Base-by-base conservation (phyloP, 257 asterid genomes). In the Avicennia marina region DNA sequence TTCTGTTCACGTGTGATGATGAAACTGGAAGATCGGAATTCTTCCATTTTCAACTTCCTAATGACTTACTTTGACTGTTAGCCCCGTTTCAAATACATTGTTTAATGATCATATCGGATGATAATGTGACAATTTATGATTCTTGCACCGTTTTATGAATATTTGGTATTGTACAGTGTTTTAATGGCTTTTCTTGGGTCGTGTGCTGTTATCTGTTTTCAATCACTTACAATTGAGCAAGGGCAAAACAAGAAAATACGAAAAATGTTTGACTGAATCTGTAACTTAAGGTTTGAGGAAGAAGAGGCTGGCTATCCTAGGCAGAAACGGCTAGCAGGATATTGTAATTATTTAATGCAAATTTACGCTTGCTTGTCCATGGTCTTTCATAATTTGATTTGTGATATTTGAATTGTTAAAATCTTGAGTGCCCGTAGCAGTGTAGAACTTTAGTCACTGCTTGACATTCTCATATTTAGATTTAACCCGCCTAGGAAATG, bases 271-370 rank as follows among this genome's bases (percentile, higher is more conserved):
- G 26, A 57, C 53, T 16, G 32, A 22, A 22, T 27, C 21, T 53
- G 57, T 25, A 27, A 44, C 54, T 64, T 67, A 69, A 91, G 98
- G 98, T 69, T 65, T 47, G 15, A n/a, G 34, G 89, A 83, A 68
- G 90, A 91, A 79, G 74, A 75, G 67, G 72, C 79, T 91, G 34
- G 96, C 98, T 52, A 71, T 74, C 50, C 74, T 88, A 56, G 97
- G 98, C 57, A 82, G 51, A 36, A 74, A 88, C 95, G 40, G 88
- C 97, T 68, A 84, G 90, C 18, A 75, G 97, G 67, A 83, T 76
- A 87, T 91, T 65, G 98, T 91, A 75, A 81, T 96, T 80, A 53
- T 66, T 39, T 61, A 25, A 53, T 44, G 42, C 40, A 59, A 33
- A 17, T 49, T 32, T 33, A 10, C 4, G 12, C 31, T 26, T 38